Evolutionary conservation across 2,329 filamentous ascomycete genomes (phyloP), one percentile per base, ranked within the genome.

Genomic region (Colletotrichum orbiculare): DNA sequence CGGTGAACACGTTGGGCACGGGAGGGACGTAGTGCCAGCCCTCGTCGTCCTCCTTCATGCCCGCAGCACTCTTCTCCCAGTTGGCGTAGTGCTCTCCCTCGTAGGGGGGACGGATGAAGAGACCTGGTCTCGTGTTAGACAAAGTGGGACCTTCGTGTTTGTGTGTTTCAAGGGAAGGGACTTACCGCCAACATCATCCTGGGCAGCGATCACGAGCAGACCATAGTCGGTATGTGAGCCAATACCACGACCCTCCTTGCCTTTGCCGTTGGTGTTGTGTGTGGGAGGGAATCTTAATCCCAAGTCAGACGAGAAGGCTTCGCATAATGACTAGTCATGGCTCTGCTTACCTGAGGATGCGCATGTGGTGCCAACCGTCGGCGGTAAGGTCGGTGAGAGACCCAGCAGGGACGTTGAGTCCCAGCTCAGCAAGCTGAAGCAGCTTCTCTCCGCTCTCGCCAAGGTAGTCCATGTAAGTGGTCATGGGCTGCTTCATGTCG

Each of bases 151-250:
- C 8, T 17, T 8, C 2, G 2, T 10, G 7, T 25, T 13, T 5
- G n/a, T 17, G 5, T 45, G 2, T 6, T 7, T 10, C 8, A 12
- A 48, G 25, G 25, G 25, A 25, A 25, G 25, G 25, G 25, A 25
- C 73, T 68, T 68, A 73, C 82, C 82, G 48, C 82, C 82, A 54
- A 85, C 81, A 15, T 83, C 76, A 61, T 85, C 82, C 63, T 84
- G 82, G 0, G 79, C 78, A 4, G 81, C 80, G 56, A 85, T 81
- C 39, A 85, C 82, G 8, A 85, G 73, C n/a, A 85, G 72, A 0
- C 82, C 82, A 54, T 84, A 85, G 63, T 85, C 83, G 7, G 82
- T 85, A 54, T 85, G 83, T 2, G 81, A 82, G 11, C 83, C 83
- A 42, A 85, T 85, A 3, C 83, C 82, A 8, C 82, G 81, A 3